A percentile compares a stretch with the other conserved stretches of the same genome.
These are phyloP conservation scores for Spatholobus suberectus DNA, from an alignment of 306 rosid genomes.

Conservation along the genomic window DNA sequence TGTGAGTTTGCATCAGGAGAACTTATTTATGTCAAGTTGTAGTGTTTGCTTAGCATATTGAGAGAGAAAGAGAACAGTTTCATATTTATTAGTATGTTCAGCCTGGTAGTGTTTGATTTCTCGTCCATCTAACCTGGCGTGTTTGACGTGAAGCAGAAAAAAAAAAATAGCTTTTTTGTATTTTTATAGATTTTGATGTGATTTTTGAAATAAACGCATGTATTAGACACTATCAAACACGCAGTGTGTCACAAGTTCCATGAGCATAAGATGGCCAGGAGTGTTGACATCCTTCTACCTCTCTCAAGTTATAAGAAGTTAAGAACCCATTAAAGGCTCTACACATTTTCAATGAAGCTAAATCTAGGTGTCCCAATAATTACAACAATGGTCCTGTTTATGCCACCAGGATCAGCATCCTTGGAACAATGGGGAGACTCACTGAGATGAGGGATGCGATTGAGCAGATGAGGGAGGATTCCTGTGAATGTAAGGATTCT, in stretches of 20 bases:
- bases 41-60: not conserved
- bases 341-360: conserved; percentile 53
- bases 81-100: not conserved
- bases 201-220: too few species aligned
- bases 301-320: conserved; percentile 53
- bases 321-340: conserved; percentile 60
- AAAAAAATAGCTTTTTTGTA: too few species aligned
- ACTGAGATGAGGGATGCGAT: conserved; percentile 54
- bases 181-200: too few species aligned
- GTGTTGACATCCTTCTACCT: conserved; percentile 55
- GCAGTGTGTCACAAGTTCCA: conserved; percentile 25
- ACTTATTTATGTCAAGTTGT: not conserved
- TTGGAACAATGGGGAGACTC: conserved; percentile 50
- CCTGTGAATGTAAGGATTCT: conserved; percentile 66
- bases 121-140: too few species aligned
- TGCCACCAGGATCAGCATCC: conserved; percentile 60
- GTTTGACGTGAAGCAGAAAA: too few species aligned
- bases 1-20: not conserved
- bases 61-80: not conserved
- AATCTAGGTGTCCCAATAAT: conserved; percentile 52
- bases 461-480: conserved; percentile 56
- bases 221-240: too few species aligned
- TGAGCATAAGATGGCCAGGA: conserved; percentile 65
- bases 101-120: too few species aligned
- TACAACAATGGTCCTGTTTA: conserved; percentile 59